Evolutionary conservation across 2,329 filamentous ascomycete species (phyloP).

Genomic region (Ophiostoma novo-ulmi): DNA sequence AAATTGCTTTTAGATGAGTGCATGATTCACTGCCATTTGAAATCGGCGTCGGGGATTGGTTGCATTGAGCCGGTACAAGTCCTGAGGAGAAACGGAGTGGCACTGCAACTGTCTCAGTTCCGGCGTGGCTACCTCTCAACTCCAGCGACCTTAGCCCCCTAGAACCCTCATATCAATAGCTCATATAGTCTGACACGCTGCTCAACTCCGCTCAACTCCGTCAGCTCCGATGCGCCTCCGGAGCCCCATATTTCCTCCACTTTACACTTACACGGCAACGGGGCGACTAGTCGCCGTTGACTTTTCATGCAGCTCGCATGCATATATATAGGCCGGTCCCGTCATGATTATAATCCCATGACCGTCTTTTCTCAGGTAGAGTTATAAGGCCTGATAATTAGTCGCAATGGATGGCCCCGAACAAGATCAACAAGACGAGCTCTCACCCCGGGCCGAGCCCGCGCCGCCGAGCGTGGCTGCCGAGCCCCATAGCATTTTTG

Average conservation of each 20-base stretch:
- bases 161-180: not conserved
- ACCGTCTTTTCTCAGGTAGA: not conserved
- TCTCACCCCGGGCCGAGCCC: not conserved
- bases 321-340: constrained; percentile 16
- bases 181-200: not conserved
- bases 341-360: not conserved
- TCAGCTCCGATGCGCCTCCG: constrained; percentile 9
- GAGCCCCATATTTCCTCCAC: not conserved
- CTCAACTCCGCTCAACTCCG: constrained; percentile 9
- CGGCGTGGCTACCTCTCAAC: not conserved
- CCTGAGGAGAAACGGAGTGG: no score
- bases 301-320: not conserved
- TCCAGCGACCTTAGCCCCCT: not conserved
- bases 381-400: not conserved
- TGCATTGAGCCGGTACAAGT: not conserved
- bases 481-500: constrained; percentile 47
- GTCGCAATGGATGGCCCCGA: not conserved
- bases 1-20: not conserved
- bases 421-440: not conserved
- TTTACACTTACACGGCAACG: constrained; percentile 12
- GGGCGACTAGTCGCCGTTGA: not conserved
- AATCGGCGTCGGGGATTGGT: not conserved
- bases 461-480: not conserved
- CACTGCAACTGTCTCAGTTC: no score
- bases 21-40: not conserved